Percentiles rank a stretch among this genome's conserved stretches.
Evolutionary conservation across 306 rosid species (phyloP).

Genomic region (Sicyos edulis): DNA sequence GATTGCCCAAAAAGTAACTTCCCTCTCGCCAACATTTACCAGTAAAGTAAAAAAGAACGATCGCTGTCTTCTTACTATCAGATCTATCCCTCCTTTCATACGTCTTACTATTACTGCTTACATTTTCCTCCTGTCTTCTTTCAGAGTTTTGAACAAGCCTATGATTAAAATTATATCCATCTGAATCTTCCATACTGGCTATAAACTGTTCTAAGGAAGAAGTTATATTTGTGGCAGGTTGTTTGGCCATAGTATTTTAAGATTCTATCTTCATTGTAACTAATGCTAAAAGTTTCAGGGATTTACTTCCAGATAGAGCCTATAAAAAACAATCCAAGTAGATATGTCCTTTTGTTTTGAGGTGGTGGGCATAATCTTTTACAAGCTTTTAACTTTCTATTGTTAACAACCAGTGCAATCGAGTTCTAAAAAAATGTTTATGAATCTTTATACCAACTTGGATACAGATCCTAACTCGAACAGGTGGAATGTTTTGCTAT

Average conservation of each 20-base stretch:
- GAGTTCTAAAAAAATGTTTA: too few relatives aligned
- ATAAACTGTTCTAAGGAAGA: neutral
- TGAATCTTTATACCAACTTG: too few relatives aligned
- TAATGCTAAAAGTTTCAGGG: neutral
- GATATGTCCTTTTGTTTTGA: too few relatives aligned
- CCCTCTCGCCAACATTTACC: too few relatives aligned
- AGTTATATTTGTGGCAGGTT: neutral
- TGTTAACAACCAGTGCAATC: too few relatives aligned
- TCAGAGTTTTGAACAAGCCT: neutral
- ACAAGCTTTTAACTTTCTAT: too few relatives aligned
- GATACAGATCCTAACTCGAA: too few relatives aligned
- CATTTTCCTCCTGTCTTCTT: neutral
- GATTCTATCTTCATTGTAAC: neutral
- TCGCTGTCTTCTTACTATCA: neutral
- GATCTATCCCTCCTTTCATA: neutral
- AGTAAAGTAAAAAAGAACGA: neutral
- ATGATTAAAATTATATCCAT: neutral
- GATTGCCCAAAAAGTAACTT: too few relatives aligned
- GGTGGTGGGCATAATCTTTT: too few relatives aligned
- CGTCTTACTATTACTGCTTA: neutral
- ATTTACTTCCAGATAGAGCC: neutral
- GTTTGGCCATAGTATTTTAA: neutral
- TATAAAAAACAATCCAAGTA: too few relatives aligned
- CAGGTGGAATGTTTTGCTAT: too few relatives aligned
- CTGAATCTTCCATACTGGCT: neutral